A percentile compares a stretch with the other conserved stretches of the same genome.
Evolutionary conservation across 495 filamentous ascomycete species (phyloP).

Genomic region (Aspergillus biplanus): DNA sequence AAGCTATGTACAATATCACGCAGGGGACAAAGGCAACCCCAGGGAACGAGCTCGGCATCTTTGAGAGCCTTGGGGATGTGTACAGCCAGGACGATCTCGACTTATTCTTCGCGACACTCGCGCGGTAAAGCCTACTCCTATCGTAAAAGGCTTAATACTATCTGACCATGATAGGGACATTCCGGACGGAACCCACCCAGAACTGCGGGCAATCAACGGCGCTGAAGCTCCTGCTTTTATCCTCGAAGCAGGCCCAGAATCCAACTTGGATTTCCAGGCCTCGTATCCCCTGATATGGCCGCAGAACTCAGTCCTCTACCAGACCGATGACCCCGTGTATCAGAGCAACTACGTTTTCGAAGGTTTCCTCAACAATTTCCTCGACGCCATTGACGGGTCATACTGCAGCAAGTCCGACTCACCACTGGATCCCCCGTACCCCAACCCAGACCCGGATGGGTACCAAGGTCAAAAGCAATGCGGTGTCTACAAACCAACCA

Average conservation of each 20-base stretch:
- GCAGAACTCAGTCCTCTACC: slow-evolving; percentile 61
- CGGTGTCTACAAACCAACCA: slow-evolving; percentile 60
- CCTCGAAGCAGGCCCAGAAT: slow-evolving; percentile 46
- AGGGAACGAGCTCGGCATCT: slow-evolving; percentile 49
- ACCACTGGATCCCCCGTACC: slow-evolving; percentile 60
- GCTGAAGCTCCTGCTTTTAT: slow-evolving; percentile 35
- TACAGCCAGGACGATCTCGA: slow-evolving; percentile 62
- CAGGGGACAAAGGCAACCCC: slow-evolving; percentile 34
- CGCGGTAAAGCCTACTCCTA: neutral
- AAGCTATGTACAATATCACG: slow-evolving; percentile 49
- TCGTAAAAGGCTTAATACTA: neutral
- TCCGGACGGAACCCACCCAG: slow-evolving; percentile 44
- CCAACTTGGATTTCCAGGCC: slow-evolving; percentile 55
- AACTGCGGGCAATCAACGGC: slow-evolving; percentile 48
- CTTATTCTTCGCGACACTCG: slow-evolving; percentile 55
- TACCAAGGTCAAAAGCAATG: slow-evolving; percentile 65
- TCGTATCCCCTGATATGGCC: slow-evolving; percentile 59
- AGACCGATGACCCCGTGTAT: slow-evolving; percentile 59
- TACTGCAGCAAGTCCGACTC: slow-evolving; percentile 41
- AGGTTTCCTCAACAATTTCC: slow-evolving; percentile 52
- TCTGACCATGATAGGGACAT: slow-evolving; percentile 19
- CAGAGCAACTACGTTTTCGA: slow-evolving; percentile 32
- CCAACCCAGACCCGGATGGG: slow-evolving; percentile 53
- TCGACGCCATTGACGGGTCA: slow-evolving; percentile 61
- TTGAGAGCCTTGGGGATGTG: slow-evolving; percentile 41